Conservation (phyloP, 164 flowering plant genomes). For the Vitis rupestris region DNA sequence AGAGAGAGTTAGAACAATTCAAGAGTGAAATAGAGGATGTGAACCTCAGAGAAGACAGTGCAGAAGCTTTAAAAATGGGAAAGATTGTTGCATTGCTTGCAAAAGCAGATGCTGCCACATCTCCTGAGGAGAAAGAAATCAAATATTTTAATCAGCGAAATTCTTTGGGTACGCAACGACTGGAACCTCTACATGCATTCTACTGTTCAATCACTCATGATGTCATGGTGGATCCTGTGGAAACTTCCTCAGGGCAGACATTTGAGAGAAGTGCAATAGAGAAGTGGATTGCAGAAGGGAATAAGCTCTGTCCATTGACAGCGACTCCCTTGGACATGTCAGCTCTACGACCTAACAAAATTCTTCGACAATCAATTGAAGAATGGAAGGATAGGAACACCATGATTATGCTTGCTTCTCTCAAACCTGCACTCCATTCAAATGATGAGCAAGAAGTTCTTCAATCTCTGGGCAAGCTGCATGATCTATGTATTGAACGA, state of each 20-base stretch:
- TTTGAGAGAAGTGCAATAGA: conserved; percentile 72
- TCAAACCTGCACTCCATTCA: conserved; percentile 40
- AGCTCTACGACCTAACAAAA: conserved; percentile 61
- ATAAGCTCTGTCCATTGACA: conserved; percentile 57
- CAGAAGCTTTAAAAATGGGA: conserved; percentile 12
- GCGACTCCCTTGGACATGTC: conserved; percentile 37
- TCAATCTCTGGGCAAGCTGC: conserved; percentile 34
- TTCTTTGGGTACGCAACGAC: conserved; percentile 57
- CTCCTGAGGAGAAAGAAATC: conserved; percentile 45
- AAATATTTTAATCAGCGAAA: conserved; percentile 48
- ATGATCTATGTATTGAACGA: conserved; percentile 42
- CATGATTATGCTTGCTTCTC: conserved; percentile 58
- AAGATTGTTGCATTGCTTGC: conserved; percentile 5
- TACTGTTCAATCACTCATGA: conserved; percentile 64
- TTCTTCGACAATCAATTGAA: conserved; percentile 70
- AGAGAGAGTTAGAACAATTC: conserved; percentile 12
- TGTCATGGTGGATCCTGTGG: conserved; percentile 79
- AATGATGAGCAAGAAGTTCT: conserved; percentile 47
- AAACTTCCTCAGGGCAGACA: conserved; percentile 72
- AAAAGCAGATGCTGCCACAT: conserved; percentile 10
- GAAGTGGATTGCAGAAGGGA: conserved; percentile 65
- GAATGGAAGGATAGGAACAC: conserved; percentile 82
- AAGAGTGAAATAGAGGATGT: conserved; percentile 11
- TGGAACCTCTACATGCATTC: conserved; percentile 74
- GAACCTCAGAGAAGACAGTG: conserved; percentile 7